These are phyloP conservation scores for Clonostachys rhizophaga DNA, from an alignment of 2,329 filamentous ascomycete genomes.

Conservation along the genomic window DNA sequence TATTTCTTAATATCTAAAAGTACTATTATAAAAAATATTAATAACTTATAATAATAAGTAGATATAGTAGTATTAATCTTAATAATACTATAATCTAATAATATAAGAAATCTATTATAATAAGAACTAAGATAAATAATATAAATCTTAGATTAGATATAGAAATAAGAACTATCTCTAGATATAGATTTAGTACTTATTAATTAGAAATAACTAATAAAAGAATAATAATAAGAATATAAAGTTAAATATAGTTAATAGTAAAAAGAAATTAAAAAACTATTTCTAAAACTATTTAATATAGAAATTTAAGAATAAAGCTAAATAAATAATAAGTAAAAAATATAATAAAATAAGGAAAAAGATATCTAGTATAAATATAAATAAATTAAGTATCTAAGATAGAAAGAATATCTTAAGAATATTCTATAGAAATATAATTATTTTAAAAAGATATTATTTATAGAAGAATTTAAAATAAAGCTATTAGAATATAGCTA, in stretches of 20 bases:
- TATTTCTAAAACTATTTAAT: background rate
- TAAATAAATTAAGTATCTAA: background rate
- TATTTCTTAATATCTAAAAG: background rate
- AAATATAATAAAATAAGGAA: background rate
- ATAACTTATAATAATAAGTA: background rate
- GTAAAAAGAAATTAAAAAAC: background rate
- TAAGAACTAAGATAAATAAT: background rate
- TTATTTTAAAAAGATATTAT: conserved; percentile 4
- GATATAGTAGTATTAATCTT: background rate
- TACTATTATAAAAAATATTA: background rate
- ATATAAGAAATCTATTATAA: background rate
- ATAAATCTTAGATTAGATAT: background rate
- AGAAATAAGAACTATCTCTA: background rate
- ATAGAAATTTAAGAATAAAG: background rate
- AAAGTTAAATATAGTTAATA: background rate
- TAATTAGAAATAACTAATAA: background rate
- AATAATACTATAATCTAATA: background rate
- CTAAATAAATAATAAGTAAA: background rate
- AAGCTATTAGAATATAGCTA: too few species aligned
- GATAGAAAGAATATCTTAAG: background rate
- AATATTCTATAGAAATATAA: conserved; percentile 3
- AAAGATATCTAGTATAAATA: background rate
- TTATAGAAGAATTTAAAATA: too few species aligned
- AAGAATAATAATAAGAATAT: background rate
- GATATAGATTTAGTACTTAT: background rate